phyloP scores from a whole-genome alignment of 2,329 filamentous ascomycete genomes.

The Thelonectria discophora region DNA sequence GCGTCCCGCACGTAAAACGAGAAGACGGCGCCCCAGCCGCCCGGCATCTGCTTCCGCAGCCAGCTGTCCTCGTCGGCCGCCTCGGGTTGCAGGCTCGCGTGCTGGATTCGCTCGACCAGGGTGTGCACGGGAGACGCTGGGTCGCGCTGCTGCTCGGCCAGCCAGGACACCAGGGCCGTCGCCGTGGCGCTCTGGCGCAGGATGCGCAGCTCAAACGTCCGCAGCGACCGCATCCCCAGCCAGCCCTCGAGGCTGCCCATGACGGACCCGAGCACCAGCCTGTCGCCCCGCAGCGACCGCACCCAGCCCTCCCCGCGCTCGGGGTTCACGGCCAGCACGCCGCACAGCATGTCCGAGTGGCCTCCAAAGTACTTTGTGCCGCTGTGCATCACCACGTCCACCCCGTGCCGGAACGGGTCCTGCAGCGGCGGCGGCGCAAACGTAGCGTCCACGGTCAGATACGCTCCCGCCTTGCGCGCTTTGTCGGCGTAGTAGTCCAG shows the following conservation, averaged over 20 bases:
- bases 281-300: constrained; percentile 69
- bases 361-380: constrained; percentile 98
- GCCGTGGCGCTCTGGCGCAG: constrained; percentile 78
- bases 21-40: constrained; percentile 90
- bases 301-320: constrained; percentile 65
- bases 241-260: constrained; percentile 93
- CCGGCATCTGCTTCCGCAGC: constrained; percentile 88
- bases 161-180: constrained; percentile 74
- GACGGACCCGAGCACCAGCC: constrained; percentile 80
- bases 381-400: constrained; percentile 89
- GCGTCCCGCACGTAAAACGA: constrained; percentile 71
- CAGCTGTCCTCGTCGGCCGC: constrained; percentile 69
- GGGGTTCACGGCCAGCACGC: constrained; percentile 75
- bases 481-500: constrained; percentile 75
- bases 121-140: constrained; percentile 55
- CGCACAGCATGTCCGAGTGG: constrained; percentile 92
- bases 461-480: constrained; percentile 77
- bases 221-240: constrained; percentile 85
- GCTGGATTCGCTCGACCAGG: constrained; percentile 70
- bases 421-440: constrained; percentile 91
- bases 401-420: constrained; percentile 83
- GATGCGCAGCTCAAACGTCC: constrained; percentile 87
- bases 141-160: constrained; percentile 61
- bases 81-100: constrained; percentile 81
- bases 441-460: constrained; percentile 86